Conservation (phyloP, 495 filamentous ascomycete genomes). For the Neurospora sp. region DNA sequence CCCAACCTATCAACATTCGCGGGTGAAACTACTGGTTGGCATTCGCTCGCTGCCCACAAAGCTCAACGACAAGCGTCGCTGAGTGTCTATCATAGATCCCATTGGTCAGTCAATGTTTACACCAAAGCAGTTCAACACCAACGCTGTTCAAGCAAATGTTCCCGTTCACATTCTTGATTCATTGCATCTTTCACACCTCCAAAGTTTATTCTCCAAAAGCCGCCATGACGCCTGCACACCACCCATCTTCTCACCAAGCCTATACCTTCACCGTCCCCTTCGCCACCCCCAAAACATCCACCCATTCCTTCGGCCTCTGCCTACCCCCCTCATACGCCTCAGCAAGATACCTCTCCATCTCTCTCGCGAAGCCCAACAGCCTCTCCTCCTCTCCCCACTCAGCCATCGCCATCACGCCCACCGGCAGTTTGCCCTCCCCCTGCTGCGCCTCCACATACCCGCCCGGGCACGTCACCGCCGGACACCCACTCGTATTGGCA, state of each 20-base stretch:
- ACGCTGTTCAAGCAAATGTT: not conserved
- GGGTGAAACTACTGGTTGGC: not conserved
- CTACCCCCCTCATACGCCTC: slow-evolving; percentile 27
- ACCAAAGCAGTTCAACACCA: not conserved
- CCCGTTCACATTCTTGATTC: not conserved
- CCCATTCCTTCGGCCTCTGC: slow-evolving; percentile 30
- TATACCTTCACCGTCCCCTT: slow-evolving; percentile 4
- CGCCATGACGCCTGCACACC: too few species aligned
- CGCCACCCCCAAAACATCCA: slow-evolving; percentile 28
- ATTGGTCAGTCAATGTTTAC: not conserved
- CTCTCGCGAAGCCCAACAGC: slow-evolving; percentile 63
- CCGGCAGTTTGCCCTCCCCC: slow-evolving; percentile 43
- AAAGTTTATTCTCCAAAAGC: not conserved
- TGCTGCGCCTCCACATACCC: slow-evolving; percentile 53
- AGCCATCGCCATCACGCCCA: slow-evolving; percentile 83
- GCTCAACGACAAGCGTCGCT: not conserved
- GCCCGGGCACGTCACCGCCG: slow-evolving; percentile 66
- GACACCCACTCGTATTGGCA: slow-evolving; percentile 75
- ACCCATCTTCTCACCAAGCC: not conserved
- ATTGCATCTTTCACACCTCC: not conserved
- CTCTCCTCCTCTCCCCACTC: slow-evolving; percentile 84
- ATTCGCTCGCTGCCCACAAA: not conserved
- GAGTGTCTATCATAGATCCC: not conserved
- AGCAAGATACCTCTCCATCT: slow-evolving; percentile 47
- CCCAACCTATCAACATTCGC: not conserved